Percentiles rank a stretch among this genome's conserved stretches.
phyloP scores from a whole-genome alignment of 169 alveolate species.

The Amoebophrya sp. region DNA sequence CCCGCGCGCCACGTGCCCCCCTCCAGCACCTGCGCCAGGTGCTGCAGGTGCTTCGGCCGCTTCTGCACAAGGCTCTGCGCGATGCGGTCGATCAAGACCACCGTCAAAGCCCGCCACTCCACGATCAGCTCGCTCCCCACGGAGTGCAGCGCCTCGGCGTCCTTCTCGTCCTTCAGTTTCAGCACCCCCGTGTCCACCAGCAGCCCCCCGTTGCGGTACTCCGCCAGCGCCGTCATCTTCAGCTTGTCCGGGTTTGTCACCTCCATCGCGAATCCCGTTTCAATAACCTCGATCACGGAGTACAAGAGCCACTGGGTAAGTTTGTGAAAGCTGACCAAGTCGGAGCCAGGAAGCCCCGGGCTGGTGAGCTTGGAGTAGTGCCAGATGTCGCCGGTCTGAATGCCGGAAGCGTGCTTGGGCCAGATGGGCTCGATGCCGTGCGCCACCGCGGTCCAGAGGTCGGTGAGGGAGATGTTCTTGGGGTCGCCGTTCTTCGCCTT shows the following conservation, averaged over 20 bases:
- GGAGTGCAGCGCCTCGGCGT: background rate
- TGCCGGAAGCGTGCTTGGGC: background rate
- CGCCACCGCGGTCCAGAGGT: background rate
- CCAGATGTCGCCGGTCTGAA: background rate
- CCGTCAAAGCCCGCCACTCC: constrained; percentile 9
- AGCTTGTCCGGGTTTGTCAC: background rate
- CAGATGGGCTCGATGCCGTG: background rate
- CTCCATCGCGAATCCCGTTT: background rate
- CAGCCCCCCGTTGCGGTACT: constrained; percentile 10
- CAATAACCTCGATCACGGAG: background rate
- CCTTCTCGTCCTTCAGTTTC: background rate
- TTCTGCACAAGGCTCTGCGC: background rate
- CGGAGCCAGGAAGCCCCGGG: background rate
- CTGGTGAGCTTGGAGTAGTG: background rate
- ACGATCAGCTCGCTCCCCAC: background rate
- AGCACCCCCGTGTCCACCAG: background rate
- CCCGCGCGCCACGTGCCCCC: constrained; percentile 14
- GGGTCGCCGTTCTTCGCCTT: too few relatives aligned
- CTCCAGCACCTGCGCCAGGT: background rate
- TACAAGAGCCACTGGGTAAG: constrained; percentile 7
- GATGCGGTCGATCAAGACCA: background rate
- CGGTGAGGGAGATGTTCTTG: background rate
- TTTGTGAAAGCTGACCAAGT: background rate
- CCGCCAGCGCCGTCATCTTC: background rate
- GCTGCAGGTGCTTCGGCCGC: background rate